Conservation (phyloP, 2,329 filamentous ascomycete genomes). For the Xylariomycetidae sp. region DNA sequence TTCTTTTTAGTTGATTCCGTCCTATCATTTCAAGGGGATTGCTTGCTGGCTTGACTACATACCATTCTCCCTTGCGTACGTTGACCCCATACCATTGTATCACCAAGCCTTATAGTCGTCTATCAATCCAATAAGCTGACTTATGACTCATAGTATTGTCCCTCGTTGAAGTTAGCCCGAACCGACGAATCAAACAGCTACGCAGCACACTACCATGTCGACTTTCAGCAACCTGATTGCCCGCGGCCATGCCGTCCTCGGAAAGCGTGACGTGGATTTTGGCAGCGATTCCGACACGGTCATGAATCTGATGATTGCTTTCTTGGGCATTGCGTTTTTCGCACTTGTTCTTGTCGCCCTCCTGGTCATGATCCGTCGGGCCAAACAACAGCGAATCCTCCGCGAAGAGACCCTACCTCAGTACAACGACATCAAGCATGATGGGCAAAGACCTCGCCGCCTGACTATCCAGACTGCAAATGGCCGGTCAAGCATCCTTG, state of each 20-base stretch:
- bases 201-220: constrained; percentile 20
- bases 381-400: constrained; percentile 43
- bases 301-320: constrained; percentile 72
- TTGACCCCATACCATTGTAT: constrained; percentile 10
- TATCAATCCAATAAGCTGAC: constrained; percentile 4
- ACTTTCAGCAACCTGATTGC: constrained; percentile 32
- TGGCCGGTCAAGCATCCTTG: constrained; percentile 64
- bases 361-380: constrained; percentile 69
- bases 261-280: constrained; percentile 40
- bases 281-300: constrained; percentile 49
- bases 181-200: constrained; percentile 11
- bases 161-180: no score
- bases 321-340: constrained; percentile 74
- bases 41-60: constrained; percentile 17
- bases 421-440: constrained; percentile 57
- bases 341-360: constrained; percentile 62
- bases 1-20: constrained; percentile 44
- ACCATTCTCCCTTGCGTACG: constrained; percentile 26
- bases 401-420: constrained; percentile 58
- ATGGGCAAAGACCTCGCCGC: constrained; percentile 47
- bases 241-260: constrained; percentile 37
- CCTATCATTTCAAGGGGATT: constrained; percentile 10
- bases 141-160: no score
- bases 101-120: constrained; percentile 9
- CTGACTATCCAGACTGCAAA: constrained; percentile 55